Percentiles rank a stretch among this genome's conserved stretches.
These are phyloP conservation scores for Berkeleyomyces rouxiae DNA, from an alignment of 2,329 filamentous ascomycete species.

Conservation along the genomic window DNA sequence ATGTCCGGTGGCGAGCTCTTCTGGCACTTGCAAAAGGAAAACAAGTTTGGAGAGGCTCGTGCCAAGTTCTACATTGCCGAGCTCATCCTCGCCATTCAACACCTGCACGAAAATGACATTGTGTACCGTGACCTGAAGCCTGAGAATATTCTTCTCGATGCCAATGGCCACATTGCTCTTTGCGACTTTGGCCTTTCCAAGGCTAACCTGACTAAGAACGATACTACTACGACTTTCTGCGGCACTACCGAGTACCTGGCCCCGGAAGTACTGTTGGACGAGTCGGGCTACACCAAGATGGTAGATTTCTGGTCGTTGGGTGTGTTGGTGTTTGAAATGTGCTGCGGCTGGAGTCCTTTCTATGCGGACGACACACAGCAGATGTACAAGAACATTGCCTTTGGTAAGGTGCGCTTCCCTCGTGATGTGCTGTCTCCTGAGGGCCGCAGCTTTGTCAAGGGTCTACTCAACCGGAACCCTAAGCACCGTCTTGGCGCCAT, in stretches of 20 bases:
- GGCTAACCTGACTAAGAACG: conserved; percentile 90
- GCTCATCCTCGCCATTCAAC: conserved; percentile 84
- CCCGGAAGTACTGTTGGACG: conserved; percentile 85
- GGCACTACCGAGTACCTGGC: conserved; percentile 96
- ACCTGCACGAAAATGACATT: conserved; percentile 91
- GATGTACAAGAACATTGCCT: conserved; percentile 99
- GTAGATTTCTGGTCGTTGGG: conserved; percentile 98
- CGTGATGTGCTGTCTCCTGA: conserved; percentile 87
- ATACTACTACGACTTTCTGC: conserved; percentile 97
- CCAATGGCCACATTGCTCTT: conserved; percentile 91
- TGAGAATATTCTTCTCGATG: conserved; percentile 91
- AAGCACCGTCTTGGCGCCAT: conserved; percentile 86
- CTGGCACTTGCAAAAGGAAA: conserved; percentile 96
- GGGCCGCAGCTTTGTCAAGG: conserved; percentile 95
- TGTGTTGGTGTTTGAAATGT: conserved; percentile 98
- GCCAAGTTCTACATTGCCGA: conserved; percentile 99
- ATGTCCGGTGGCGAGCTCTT: conserved; percentile 98
- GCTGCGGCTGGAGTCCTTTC: conserved; percentile 97
- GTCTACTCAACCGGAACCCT: conserved; percentile 87
- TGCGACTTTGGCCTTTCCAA: conserved; percentile 97
- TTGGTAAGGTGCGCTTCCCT: conserved; percentile 93
- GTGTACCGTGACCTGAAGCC: conserved; percentile 96
- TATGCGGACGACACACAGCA: conserved; percentile 98
- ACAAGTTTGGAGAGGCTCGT: conserved; percentile 81
- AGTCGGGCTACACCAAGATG: conserved; percentile 98